Conservation (phyloP, 345 rosid genomes). For the Bruguiera gymnorhiza region DNA sequence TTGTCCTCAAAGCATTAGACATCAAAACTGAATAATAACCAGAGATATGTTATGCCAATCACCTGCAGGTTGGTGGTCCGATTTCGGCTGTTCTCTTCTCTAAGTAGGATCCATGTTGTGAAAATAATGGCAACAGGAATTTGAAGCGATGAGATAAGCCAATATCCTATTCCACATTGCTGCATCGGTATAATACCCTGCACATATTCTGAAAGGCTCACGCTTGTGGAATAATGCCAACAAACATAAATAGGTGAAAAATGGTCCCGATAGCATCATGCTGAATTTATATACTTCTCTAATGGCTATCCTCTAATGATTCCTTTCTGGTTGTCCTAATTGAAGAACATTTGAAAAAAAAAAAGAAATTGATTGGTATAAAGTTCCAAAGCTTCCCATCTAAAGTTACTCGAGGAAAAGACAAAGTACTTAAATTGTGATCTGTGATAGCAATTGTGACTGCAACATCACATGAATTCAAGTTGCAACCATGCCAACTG, state of each 20-base stretch:
- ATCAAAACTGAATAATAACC: background rate
- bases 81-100: constrained; percentile 34
- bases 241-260: background rate
- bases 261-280: too few species aligned
- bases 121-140: constrained; percentile 70
- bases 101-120: constrained; percentile 56
- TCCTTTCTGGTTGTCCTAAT: too few species aligned
- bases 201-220: constrained; percentile 9
- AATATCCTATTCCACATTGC: constrained; percentile 67
- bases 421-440: too few species aligned
- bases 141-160: constrained; percentile 67
- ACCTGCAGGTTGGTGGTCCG: constrained; percentile 37
- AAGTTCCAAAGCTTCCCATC: too few species aligned
- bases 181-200: constrained; percentile 61
- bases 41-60: background rate
- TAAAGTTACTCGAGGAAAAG: too few species aligned
- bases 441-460: too few species aligned
- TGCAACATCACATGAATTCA: too few species aligned
- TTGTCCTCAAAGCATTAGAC: background rate
- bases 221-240: background rate
- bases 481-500: too few species aligned
- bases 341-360: too few species aligned
- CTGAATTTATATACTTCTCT: too few species aligned
- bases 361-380: too few species aligned
- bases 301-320: too few species aligned